These are phyloP conservation scores for Podospora fimiseda DNA, from an alignment of 495 filamentous ascomycete species.

Conservation along the genomic window DNA sequence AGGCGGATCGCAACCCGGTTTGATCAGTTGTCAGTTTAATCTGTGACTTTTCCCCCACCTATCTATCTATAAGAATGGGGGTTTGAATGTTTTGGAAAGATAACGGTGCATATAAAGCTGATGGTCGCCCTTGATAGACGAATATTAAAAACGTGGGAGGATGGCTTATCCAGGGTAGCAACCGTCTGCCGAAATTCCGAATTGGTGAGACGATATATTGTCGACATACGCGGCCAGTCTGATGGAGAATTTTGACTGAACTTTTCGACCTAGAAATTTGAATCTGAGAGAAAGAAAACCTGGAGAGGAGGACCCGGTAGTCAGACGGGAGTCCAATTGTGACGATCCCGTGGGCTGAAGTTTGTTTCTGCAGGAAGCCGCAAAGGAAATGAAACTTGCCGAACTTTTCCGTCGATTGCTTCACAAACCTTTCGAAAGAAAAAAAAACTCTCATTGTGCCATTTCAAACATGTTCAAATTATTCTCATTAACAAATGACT, in stretches of 20 bases:
- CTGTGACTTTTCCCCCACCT: background rate
- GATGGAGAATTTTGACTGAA: background rate
- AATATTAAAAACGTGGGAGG: background rate
- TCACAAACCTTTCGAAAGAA: background rate
- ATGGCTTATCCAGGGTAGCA: background rate
- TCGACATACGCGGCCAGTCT: background rate
- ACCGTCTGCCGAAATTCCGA: background rate
- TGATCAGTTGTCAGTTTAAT: too few relatives aligned
- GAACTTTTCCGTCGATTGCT: background rate
- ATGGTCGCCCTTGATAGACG: background rate
- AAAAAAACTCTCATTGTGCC: background rate
- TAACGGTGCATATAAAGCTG: background rate
- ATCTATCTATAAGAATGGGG: too few relatives aligned
- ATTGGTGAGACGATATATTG: background rate
- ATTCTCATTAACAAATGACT: too few relatives aligned
- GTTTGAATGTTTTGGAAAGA: background rate
- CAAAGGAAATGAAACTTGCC: background rate
- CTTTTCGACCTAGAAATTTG: too few relatives aligned
- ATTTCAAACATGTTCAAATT: background rate
- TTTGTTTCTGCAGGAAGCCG: background rate
- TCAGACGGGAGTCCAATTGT: background rate
- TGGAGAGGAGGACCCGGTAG: background rate
- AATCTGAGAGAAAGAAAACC: too few relatives aligned
- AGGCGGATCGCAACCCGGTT: too few relatives aligned
- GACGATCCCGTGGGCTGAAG: background rate